These are phyloP conservation scores for Aureobasidium melanogenum DNA, from an alignment of 2,329 filamentous ascomycete species.

Conservation along the genomic window DNA sequence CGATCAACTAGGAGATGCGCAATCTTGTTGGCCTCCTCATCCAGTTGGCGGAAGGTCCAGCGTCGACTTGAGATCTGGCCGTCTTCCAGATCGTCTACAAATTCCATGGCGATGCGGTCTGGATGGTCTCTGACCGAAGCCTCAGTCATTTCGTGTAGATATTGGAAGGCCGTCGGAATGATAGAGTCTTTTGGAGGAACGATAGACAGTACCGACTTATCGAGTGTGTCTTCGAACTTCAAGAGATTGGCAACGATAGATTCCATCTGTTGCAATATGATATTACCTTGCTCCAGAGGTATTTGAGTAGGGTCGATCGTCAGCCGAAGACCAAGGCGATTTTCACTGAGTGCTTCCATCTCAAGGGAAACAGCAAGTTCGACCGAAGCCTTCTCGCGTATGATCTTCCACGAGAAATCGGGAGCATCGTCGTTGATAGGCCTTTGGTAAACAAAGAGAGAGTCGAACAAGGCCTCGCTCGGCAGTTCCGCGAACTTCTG, in stretches of 20 bases:
- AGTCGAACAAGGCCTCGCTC: constrained; percentile 67
- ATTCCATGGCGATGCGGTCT: constrained; percentile 62
- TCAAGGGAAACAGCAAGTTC: constrained; percentile 80
- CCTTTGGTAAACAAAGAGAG: constrained; percentile 76
- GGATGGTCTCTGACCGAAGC: constrained; percentile 48
- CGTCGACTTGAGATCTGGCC: constrained; percentile 37
- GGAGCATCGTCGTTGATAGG: constrained; percentile 21
- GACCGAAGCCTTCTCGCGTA: constrained; percentile 58
- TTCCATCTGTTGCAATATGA: constrained; percentile 67
- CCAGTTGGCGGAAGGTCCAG: constrained; percentile 70
- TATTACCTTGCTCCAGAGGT: constrained; percentile 56
- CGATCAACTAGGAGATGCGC: constrained; percentile 52
- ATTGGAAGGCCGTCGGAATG: constrained; percentile 48
- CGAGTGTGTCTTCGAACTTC: constrained; percentile 20
- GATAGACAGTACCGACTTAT: constrained; percentile 50
- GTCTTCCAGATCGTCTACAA: constrained; percentile 42
- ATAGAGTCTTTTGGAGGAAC: constrained; percentile 50
- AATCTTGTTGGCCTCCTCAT: constrained; percentile 62
- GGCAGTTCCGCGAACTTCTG: constrained; percentile 62
- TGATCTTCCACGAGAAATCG: constrained; percentile 46
- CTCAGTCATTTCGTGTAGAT: constrained; percentile 76
- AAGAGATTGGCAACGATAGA: constrained; percentile 53
- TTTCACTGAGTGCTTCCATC: constrained; percentile 48
- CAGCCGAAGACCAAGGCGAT: constrained; percentile 51
- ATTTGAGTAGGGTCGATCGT: constrained; percentile 58